Conservation (phyloP, 495 filamentous ascomycete species). For the Hamigera avellanea region DNA sequence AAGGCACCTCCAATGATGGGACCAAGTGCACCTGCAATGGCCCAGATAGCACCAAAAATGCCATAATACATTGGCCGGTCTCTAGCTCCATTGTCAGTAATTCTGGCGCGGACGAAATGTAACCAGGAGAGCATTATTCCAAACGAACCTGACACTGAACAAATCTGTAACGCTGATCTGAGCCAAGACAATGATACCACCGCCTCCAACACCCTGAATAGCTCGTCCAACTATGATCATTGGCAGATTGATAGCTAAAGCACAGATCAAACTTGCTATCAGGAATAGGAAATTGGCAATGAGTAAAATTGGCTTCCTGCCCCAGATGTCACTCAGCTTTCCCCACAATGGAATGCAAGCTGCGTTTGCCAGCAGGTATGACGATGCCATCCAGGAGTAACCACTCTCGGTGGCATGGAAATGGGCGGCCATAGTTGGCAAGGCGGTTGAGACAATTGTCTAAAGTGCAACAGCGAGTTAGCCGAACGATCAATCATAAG, state of each 20-base stretch:
- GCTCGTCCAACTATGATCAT: constrained; percentile 69
- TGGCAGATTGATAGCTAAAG: constrained; percentile 50
- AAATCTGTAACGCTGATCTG: constrained; percentile 77
- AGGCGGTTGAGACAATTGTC: constrained; percentile 42
- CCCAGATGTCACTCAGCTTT: constrained; percentile 80
- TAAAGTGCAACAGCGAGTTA: constrained; percentile 8
- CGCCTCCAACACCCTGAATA: constrained; percentile 75
- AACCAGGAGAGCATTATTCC: not conserved
- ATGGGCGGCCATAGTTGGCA: constrained; percentile 52
- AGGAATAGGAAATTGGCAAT: constrained; percentile 65
- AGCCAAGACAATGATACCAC: constrained; percentile 67
- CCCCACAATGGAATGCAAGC: constrained; percentile 67
- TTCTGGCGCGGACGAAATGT: too few relatives aligned
- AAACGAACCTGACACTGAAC: constrained; percentile 51
- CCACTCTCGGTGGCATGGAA: constrained; percentile 51
- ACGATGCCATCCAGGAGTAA: constrained; percentile 69
- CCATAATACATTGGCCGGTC: constrained; percentile 53
- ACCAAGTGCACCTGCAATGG: constrained; percentile 58
- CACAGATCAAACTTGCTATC: constrained; percentile 62
- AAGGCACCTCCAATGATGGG: constrained; percentile 70
- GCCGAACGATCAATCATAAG: not conserved
- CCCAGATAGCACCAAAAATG: constrained; percentile 61
- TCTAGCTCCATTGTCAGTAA: constrained; percentile 24
- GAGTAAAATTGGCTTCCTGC: constrained; percentile 69
- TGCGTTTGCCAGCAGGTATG: constrained; percentile 57